Conservation (phyloP, 768 basidiomycete genomes). For the Termitomyces sp. region DNA sequence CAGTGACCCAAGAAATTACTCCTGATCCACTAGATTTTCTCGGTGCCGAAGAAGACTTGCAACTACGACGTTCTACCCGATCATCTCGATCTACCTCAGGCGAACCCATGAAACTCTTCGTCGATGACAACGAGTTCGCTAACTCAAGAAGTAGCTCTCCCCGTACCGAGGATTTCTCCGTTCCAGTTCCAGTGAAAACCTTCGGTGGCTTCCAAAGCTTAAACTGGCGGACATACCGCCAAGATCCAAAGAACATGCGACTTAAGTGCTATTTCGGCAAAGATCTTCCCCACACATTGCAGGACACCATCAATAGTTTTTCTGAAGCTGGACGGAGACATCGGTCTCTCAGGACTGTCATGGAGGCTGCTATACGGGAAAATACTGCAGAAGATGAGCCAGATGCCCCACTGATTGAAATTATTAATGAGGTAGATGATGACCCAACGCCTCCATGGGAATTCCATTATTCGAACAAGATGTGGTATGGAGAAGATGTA, state of each 20-base stretch:
- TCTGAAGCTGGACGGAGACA: conserved; percentile 32
- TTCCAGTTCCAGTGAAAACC: conserved; percentile 1
- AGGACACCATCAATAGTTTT: conserved; percentile 61
- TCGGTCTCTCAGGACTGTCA: conserved; percentile 43
- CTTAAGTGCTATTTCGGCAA: conserved; percentile 30
- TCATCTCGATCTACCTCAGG: conserved; percentile 11
- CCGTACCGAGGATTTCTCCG: conserved; percentile 2
- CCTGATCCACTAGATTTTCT: not conserved
- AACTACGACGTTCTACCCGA: conserved; percentile 8
- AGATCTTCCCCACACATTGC: conserved; percentile 57
- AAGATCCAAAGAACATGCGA: conserved; percentile 25
- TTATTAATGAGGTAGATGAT: conserved; percentile 63
- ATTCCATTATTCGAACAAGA: conserved; percentile 79
- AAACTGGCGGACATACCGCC: conserved; percentile 32
- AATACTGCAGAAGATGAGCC: conserved; percentile 65
- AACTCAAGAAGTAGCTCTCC: conserved; percentile 5
- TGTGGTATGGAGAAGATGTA: conserved; percentile 69
- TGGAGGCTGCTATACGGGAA: conserved; percentile 60
- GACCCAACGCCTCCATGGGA: conserved; percentile 78
- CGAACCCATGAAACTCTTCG: conserved; percentile 3
- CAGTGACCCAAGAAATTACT: not conserved
- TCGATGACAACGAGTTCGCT: not conserved
- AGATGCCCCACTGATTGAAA: conserved; percentile 57
- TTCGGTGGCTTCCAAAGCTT: conserved; percentile 29
- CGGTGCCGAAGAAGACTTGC: not conserved